Evolutionary conservation across 306 rosid genomes (phyloP), one percentile per base, ranked within the genome.

Genomic region (Amphicarpaea edgeworthii): DNA sequence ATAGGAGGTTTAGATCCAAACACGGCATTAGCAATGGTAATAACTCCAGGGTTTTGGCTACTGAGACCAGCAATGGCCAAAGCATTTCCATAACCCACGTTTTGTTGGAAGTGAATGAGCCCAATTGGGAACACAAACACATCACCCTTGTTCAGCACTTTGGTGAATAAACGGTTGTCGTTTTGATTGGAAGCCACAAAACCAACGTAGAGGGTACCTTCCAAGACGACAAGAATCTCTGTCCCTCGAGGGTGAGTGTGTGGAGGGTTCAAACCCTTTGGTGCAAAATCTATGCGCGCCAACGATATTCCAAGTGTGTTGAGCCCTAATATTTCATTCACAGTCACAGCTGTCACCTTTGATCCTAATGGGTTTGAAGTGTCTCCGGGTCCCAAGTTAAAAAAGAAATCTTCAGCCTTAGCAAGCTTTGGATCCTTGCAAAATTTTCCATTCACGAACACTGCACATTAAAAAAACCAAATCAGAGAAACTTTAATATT

Each of bases 1-100:
- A 78, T 83, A 12, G 79, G 78, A 7, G 89, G 89, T 3, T 73
- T 58, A 1, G 89, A 80, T 50, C 87, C 89, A 63, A 86, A 86
- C 30, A 86, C 78, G 5, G 87, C 55, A 15, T 81, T 81, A 4
- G 82, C 82, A 41, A 81, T 51, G 0, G 81, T 76, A 21, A 69
- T 51, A 5, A 75, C 84, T 49, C 84, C 84, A 0, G 84, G 84
- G 46, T 81, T 81, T 74, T 81, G 84, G 72, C 84, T 75, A 8
- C 84, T 75, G 26, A 81, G 80, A 2, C 59, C 80, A 46, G 80
- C 77, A 68, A 81, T 68, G 5, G 84, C 84, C 6, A 68, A 20
- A 14, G 84, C 84, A 10, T 81, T 15, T 1, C 77, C 72, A 49
- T 59, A 75, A 49, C 84, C 84, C 12, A 81, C 67, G 19, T 75